phyloP scores from a whole-genome alignment of 2,329 filamentous ascomycete species.

The Colletotrichum simmondsii region DNA sequence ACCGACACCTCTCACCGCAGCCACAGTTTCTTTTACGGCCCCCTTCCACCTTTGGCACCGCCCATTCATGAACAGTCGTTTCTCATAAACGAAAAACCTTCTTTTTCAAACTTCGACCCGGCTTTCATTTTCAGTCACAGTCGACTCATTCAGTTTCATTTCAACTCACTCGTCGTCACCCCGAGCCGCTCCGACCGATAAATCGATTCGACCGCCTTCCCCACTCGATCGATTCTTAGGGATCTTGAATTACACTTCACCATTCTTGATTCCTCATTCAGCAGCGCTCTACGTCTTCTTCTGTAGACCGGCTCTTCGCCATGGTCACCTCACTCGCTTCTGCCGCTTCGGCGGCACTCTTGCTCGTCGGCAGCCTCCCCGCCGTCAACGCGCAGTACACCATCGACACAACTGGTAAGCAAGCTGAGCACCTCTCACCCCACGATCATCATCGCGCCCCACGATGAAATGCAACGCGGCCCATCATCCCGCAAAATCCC shows the following conservation, averaged over 20 bases:
- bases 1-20: not conserved
- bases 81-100: not conserved
- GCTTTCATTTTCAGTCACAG: not conserved
- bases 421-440: not conserved
- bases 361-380: conserved; percentile 26
- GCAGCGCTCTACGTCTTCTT: not conserved
- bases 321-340: conserved; percentile 30
- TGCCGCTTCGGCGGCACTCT: conserved; percentile 30
- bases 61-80: conserved; percentile 20
- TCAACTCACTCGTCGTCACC: not conserved
- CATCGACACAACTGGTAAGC: conserved; percentile 45
- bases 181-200: not conserved
- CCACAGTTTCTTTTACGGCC: not conserved
- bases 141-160: not conserved
- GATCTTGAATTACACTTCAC: not conserved
- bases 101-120: not conserved
- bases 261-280: not conserved
- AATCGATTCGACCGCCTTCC: not conserved
- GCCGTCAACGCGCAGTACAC: conserved; percentile 40
- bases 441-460: not conserved
- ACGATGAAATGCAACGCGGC: not conserved
- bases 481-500: not conserved
- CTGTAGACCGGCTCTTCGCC: conserved; percentile 23
- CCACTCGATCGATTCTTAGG: not conserved
- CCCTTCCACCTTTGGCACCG: not conserved